phyloP scores from a whole-genome alignment of 306 rosid species.

The Vigna trinervia region DNA sequence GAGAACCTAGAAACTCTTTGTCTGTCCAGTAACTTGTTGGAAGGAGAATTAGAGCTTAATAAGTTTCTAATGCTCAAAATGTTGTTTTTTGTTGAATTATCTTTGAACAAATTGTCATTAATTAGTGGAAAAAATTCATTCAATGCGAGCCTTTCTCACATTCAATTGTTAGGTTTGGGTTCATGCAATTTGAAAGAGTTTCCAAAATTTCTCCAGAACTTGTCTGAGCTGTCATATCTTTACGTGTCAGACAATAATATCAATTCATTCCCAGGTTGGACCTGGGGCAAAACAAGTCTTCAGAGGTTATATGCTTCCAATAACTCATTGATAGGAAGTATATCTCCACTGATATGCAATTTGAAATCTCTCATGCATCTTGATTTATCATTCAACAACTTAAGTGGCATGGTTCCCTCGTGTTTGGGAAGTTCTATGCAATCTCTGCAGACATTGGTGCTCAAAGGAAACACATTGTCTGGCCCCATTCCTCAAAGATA shows the following conservation, averaged over 20 bases:
- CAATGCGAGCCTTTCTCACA: neutral
- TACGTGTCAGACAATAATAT: neutral
- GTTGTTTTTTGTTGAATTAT: neutral
- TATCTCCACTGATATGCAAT: conserved; percentile 25
- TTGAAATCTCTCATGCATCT: neutral
- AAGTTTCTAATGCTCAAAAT: neutral
- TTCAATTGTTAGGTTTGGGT: neutral
- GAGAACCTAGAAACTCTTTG: neutral
- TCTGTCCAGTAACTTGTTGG: accelerated
- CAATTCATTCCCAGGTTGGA: conserved; percentile 32
- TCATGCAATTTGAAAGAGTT: conserved; percentile 34
- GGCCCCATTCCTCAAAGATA: conserved; percentile 38
- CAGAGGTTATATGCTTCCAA: neutral
- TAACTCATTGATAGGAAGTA: neutral
- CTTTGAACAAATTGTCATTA: conserved; percentile 4
- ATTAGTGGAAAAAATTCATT: neutral
- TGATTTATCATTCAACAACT: conserved; percentile 8
- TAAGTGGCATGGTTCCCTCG: neutral
- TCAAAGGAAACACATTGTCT: conserved; percentile 10
- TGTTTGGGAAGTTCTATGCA: conserved; percentile 23
- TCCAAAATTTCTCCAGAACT: neutral
- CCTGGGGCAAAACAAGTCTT: neutral
- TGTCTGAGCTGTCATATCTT: neutral
- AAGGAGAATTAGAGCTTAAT: conserved; percentile 31
- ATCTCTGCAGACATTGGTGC: neutral